Conservation (phyloP, 202 grass and related monocot species). For the Sporobolus alterniflorus region DNA sequence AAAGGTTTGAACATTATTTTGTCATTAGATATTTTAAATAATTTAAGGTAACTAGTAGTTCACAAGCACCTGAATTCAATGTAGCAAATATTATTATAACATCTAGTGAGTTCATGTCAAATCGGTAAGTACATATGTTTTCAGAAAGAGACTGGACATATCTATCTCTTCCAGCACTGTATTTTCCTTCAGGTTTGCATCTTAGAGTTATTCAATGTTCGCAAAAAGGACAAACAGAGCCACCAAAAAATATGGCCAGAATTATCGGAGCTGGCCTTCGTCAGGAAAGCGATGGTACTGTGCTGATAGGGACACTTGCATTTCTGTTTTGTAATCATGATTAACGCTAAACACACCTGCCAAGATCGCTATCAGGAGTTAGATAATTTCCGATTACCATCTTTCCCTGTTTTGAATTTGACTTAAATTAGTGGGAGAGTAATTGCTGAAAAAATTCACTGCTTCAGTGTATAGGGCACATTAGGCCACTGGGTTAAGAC, state of each 20-base stretch:
- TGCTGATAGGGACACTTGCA: neutral
- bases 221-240: neutral
- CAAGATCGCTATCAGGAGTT: neutral
- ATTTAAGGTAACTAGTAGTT: too few relatives aligned
- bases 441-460: too few relatives aligned
- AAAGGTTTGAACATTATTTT: neutral
- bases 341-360: slow-evolving; percentile 6
- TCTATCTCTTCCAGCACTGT: neutral
- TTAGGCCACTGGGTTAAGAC: too few relatives aligned
- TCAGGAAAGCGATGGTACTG: neutral
- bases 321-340: neutral
- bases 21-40: too few relatives aligned
- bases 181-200: neutral
- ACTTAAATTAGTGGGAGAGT: too few relatives aligned
- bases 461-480: too few relatives aligned
- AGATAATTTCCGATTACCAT: neutral
- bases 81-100: neutral
- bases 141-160: too few relatives aligned
- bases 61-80: neutral
- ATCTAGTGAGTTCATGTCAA: too few relatives aligned
- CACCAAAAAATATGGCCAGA: neutral
- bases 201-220: too few relatives aligned
- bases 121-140: neutral
- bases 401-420: neutral
- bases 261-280: neutral